Evolutionary conservation across 2,329 filamentous ascomycete species (phyloP).

Genomic region (Talaromyces sp.): DNA sequence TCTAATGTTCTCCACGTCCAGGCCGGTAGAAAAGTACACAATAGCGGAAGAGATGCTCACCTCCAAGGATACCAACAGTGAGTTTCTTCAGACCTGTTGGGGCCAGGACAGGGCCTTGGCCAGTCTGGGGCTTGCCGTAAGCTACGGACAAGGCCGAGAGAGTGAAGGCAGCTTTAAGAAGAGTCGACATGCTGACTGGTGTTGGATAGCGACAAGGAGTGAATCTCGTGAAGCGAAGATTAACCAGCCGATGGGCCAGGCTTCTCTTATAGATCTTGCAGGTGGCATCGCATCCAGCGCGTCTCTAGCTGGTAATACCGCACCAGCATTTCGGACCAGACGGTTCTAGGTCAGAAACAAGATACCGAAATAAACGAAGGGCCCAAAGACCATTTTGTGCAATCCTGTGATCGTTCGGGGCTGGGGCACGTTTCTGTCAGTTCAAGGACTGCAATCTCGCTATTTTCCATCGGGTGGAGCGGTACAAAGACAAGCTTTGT

Average conservation of each 20-base stretch:
- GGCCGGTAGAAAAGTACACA: background rate
- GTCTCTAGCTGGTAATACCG: background rate
- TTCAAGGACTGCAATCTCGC: background rate
- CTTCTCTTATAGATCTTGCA: background rate
- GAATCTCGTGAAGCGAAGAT: background rate
- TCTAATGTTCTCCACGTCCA: background rate
- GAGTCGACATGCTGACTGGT: background rate
- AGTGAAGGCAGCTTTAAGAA: background rate
- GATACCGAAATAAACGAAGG: background rate
- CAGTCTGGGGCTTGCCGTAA: conserved; percentile 5
- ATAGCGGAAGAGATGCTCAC: background rate
- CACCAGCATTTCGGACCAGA: background rate
- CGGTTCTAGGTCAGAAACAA: background rate
- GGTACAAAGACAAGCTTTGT: background rate
- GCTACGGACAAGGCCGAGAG: background rate
- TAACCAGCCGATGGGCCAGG: background rate
- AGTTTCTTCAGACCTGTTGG: conserved; percentile 2
- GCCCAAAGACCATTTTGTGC: background rate
- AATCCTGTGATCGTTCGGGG: background rate
- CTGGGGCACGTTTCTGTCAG: background rate
- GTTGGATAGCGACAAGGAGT: background rate
- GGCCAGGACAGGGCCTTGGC: conserved; percentile 1
- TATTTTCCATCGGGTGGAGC: background rate
- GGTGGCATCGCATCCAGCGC: background rate
- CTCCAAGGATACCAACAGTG: conserved; percentile 8